A percentile compares a stretch with the other conserved stretches of the same genome.
phyloP scores from a whole-genome alignment of 75 land plant genomes.

The Pinus taeda region DNA sequence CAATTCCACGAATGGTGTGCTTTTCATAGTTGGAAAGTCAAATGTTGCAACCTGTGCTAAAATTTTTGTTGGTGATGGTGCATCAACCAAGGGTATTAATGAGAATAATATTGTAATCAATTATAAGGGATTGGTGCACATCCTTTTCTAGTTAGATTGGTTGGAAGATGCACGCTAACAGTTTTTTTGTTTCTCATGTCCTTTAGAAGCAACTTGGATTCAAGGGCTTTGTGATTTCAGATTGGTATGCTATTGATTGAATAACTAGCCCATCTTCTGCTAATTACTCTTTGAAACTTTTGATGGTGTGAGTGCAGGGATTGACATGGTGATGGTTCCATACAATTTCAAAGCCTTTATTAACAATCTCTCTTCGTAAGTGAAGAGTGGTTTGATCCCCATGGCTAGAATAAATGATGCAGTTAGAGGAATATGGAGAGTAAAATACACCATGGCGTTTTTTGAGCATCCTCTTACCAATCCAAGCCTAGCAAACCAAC shows the following conservation, averaged over 20 bases:
- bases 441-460: constrained; percentile 51
- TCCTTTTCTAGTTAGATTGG: constrained; percentile 46
- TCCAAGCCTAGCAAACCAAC: constrained; percentile 13
- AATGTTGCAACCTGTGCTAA: constrained; percentile 71
- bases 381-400: constrained; percentile 36
- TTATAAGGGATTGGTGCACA: constrained; percentile 39
- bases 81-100: constrained; percentile 55
- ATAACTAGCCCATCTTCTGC: too few species aligned
- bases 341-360: constrained; percentile 21
- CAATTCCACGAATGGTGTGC: too few species aligned
- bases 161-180: too few species aligned
- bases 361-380: constrained; percentile 26
- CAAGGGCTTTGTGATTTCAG: too few species aligned
- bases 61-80: constrained; percentile 83
- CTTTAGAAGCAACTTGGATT: too few species aligned
- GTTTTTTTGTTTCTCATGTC: too few species aligned
- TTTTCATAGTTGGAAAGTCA: constrained; percentile 21
- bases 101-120: constrained; percentile 64
- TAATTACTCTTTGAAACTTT: constrained; percentile 14
- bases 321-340: constrained; percentile 51
- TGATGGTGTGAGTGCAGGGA: constrained; percentile 38
- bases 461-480: constrained; percentile 72
- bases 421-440: constrained; percentile 39
- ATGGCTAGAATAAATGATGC: constrained; percentile 77
- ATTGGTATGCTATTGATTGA: too few species aligned